phyloP scores from a whole-genome alignment of 2,329 filamentous ascomycete genomes.

The Colletotrichum tropicale region DNA sequence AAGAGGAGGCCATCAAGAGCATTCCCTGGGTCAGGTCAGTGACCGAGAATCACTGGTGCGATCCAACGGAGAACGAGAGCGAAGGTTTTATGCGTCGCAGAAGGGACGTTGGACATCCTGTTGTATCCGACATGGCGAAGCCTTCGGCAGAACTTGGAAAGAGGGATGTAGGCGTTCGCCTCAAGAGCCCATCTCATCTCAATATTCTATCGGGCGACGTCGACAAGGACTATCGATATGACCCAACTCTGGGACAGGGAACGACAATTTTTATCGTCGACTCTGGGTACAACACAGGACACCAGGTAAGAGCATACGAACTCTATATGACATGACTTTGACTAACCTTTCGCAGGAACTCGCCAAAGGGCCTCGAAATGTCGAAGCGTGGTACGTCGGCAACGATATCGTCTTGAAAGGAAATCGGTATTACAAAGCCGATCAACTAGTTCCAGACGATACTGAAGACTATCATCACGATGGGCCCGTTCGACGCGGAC shows the following conservation, averaged over 20 bases:
- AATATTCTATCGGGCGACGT: not conserved
- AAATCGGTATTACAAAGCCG: not conserved
- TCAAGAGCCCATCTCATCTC: not conserved
- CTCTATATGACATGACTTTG: not conserved
- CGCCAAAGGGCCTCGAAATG: not conserved
- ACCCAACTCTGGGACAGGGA: not conserved
- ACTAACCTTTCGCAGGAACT: not conserved
- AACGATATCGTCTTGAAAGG: not conserved
- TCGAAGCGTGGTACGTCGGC: not conserved
- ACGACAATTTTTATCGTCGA: not conserved
- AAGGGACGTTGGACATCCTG: not conserved
- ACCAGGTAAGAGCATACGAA: not conserved
- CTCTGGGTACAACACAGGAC: not conserved
- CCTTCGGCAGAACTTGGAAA: not conserved
- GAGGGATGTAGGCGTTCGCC: not conserved
- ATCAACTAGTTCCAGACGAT: not conserved
- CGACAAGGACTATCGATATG: not conserved
- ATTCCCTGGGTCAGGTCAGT: not conserved
- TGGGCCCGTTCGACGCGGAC: not conserved
- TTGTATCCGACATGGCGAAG: no score
- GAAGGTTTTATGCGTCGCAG: not conserved
- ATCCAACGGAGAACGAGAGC: not conserved
- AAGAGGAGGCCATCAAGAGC: not conserved
- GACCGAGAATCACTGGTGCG: not conserved
- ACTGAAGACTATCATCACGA: not conserved